phyloP scores from a whole-genome alignment of 2,329 filamentous ascomycete genomes.

The Cladophialophora bantiana region DNA sequence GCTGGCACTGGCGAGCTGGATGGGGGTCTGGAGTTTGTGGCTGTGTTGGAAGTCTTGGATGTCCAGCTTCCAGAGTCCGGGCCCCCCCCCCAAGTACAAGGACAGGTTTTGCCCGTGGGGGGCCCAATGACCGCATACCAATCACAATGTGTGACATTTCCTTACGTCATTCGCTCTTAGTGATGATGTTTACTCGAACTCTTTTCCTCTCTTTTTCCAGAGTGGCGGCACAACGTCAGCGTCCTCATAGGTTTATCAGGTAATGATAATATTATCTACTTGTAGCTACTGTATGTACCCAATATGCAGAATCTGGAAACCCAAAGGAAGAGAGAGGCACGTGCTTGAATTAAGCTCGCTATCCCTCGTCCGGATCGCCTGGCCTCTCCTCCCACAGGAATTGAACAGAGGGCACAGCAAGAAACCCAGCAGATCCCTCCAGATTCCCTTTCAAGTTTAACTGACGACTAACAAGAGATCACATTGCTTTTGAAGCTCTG shows the following conservation, averaged over 20 bases:
- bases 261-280: neutral
- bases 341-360: neutral
- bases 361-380: neutral
- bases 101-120: neutral
- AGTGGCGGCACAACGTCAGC: neutral
- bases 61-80: too few relatives aligned
- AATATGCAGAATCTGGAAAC: neutral
- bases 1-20: neutral
- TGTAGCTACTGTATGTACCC: neutral
- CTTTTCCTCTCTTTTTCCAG: neutral
- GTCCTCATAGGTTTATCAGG: neutral
- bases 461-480: constrained; percentile 2
- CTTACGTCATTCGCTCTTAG: neutral
- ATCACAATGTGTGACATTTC: constrained; percentile 1
- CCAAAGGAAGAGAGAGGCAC: neutral
- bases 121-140: constrained; percentile 1
- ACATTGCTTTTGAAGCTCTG: neutral
- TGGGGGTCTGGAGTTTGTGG: neutral
- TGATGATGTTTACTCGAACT: constrained; percentile 1
- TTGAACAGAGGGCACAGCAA: neutral
- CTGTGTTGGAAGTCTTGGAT: neutral
- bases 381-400: neutral
- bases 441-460: constrained; percentile 5
- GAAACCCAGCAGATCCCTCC: constrained; percentile 1
- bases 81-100: neutral